These are phyloP conservation scores for Mucor velutinosus DNA, from an alignment of 371 early-diverging fungal species.

Conservation along the genomic window DNA sequence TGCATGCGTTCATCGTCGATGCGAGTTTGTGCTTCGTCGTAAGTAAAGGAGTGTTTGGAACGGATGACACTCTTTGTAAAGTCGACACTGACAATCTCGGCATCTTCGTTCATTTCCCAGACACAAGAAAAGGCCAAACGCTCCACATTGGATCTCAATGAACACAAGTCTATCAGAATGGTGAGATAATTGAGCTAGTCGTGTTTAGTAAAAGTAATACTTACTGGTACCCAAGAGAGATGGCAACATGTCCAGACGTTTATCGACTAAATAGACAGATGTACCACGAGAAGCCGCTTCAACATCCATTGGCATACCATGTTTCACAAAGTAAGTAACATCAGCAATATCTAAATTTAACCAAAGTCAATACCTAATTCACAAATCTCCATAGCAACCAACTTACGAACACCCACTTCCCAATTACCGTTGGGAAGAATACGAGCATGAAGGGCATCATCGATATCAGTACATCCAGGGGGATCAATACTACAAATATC, in stretches of 20 bases:
- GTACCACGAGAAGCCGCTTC: conserved; percentile 93
- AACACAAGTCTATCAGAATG: conserved; percentile 75
- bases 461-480: conserved; percentile 99
- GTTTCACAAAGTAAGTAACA: conserved; percentile 95
- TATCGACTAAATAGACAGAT: conserved; percentile 94
- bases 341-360: conserved; percentile 88
- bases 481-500: conserved; percentile 99
- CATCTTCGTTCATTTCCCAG: conserved; percentile 78
- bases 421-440: conserved; percentile 87
- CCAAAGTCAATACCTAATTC: not conserved
- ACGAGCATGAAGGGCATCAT: conserved; percentile 97
- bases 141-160: conserved; percentile 88
- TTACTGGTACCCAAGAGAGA: conserved; percentile 80
- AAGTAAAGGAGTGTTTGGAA: conserved; percentile 94
- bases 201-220: not conserved
- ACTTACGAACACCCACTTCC: conserved; percentile 87
- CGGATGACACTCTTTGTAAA: conserved; percentile 92
- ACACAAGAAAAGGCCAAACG: conserved; percentile 90
- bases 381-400: not conserved
- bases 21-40: conserved; percentile 96
- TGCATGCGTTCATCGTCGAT: conserved; percentile 85
- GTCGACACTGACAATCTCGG: conserved; percentile 73
- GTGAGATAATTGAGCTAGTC: not conserved
- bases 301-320: conserved; percentile 82
- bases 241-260: conserved; percentile 98